Base-by-base conservation (phyloP, 441 rosid genomes). In the Erodium moschatum region DNA sequence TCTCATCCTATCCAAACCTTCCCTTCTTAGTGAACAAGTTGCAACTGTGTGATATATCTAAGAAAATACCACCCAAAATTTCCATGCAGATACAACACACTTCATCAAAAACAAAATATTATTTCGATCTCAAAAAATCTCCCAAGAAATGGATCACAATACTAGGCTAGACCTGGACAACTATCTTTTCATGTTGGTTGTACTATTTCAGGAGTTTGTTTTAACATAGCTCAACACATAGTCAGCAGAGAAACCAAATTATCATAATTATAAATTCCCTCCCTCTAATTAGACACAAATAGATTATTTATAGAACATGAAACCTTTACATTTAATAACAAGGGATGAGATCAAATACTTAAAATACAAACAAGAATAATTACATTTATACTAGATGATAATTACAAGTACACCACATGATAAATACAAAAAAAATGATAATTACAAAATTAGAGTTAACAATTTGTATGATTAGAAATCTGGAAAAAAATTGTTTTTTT, bases 181-280 rank as follows among this genome's bases (percentile, higher is more conserved):
- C 63, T 1, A 5, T 13, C 7, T 50, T 56, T 56, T 56, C 63
- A 19, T 56, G 63, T 18, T 56, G 27, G 29, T 56, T 18, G 63
- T 1, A 19, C 19, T 21, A 2, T 56, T 56, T 56, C 27, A 56
- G 12, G 24, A 56, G 11, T 56, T 56, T 56, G 63, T 56, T n/a
- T 50, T 50, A 15, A 50, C 58, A 6, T 56, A 18, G 63, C 27
- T 56, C 63, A 18, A n/a, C 18, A 7, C 11, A 54, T 8, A 56
- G 27, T 56, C 63, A 19, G 29, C 63, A 56, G 63, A 18, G 27
- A 19, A 56, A 56, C 62, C 62, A 56, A 20, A 18, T 56, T 56
- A 33, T 33, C 38, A 1, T 33, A 33, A 4, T n/a, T n/a, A 33
- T 33, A 33, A 0, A 33, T 7, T 18, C 7, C 19, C 11, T 1